Evolutionary conservation across 1,284 basidiomycete species (phyloP).

Genomic region (Ceratobasidium sp.): DNA sequence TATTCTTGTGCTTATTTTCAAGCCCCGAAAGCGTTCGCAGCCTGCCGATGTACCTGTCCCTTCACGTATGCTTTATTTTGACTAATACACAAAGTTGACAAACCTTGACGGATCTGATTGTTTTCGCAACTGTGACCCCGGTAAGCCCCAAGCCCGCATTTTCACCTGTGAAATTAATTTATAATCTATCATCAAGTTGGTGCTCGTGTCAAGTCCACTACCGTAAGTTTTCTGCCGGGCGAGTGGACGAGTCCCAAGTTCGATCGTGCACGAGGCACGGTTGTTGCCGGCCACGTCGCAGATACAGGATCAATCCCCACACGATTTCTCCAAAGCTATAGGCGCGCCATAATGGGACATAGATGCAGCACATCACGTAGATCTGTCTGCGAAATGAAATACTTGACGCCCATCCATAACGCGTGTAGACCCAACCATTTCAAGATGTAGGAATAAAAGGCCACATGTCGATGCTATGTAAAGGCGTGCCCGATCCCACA

Average conservation of each 20-base stretch:
- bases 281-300: conserved; percentile 30
- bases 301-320: conserved; percentile 1
- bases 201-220: conserved; percentile 7
- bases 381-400: conserved; percentile 39
- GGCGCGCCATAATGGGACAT: conserved; percentile 5
- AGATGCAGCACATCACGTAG: conserved; percentile 32
- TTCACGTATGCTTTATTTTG: conserved; percentile 21
- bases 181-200: conserved; percentile 7
- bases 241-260: neutral
- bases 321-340: neutral
- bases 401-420: conserved; percentile 26
- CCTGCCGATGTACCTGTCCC: conserved; percentile 5
- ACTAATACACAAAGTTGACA: conserved; percentile 31
- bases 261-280: conserved; percentile 36
- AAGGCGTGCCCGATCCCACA: conserved; percentile 13
- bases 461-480: conserved; percentile 4
- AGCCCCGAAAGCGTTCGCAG: conserved; percentile 64
- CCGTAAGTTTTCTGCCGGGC: neutral
- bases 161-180: neutral
- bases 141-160: conserved; percentile 16
- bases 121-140: conserved; percentile 26
- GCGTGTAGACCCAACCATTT: conserved; percentile 1
- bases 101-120: conserved; percentile 14
- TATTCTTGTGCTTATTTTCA: conserved; percentile 82
- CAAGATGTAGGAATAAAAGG: neutral